A percentile compares a stretch with the other conserved stretches of the same genome.
Conservation (phyloP, 805 yeast genomes). For the Metschnikowia drakensbergensis region DNA sequence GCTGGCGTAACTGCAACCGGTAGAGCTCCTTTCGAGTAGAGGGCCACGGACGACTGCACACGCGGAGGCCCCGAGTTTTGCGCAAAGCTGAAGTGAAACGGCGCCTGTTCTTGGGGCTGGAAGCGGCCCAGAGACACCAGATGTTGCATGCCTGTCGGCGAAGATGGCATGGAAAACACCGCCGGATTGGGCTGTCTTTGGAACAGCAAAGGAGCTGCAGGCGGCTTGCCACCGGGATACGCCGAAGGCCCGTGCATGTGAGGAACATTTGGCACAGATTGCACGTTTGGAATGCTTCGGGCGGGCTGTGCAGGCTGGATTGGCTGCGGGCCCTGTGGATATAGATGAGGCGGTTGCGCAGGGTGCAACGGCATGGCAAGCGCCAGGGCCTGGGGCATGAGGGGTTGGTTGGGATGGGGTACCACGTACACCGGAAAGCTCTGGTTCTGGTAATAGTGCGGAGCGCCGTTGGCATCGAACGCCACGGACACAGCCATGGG, state of each 20-base stretch:
- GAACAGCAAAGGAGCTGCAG: not conserved
- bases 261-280: slow-evolving; percentile 11
- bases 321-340: slow-evolving; percentile 2
- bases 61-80: not conserved
- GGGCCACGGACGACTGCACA: slow-evolving; percentile 16
- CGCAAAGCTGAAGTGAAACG: slow-evolving; percentile 2
- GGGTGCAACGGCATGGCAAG: slow-evolving; percentile 11
- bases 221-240: not conserved
- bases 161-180: slow-evolving; percentile 28
- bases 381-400: slow-evolving; percentile 9
- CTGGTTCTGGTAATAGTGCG: slow-evolving; percentile 25
- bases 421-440: slow-evolving; percentile 38
- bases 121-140: not conserved
- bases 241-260: slow-evolving; percentile 1
- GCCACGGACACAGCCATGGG: slow-evolving; percentile 26
- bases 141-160: slow-evolving; percentile 22
- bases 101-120: not conserved
- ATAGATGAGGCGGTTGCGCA: not conserved
- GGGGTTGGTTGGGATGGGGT: slow-evolving; percentile 16
- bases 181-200: slow-evolving; percentile 18
- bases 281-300: slow-evolving; percentile 4
- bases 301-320: slow-evolving; percentile 2
- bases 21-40: slow-evolving; percentile 5
- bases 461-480: slow-evolving; percentile 30
- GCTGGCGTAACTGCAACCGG: not conserved